Conservation (phyloP, 441 rosid genomes). For the Gossypium gossypioides region DNA sequence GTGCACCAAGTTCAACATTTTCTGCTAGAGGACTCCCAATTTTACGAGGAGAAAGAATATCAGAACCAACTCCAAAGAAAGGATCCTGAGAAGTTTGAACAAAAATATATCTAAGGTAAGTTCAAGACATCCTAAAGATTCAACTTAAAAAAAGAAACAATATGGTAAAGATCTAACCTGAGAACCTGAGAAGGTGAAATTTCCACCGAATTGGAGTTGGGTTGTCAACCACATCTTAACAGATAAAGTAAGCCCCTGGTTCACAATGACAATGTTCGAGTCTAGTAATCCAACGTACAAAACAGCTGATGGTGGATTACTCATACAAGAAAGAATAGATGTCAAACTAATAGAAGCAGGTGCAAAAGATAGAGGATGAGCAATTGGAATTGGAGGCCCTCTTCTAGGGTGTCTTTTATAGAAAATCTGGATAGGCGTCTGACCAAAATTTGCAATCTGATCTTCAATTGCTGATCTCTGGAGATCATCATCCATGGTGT, state of each 20-base stretch:
- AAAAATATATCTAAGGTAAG: slow-evolving; percentile 7
- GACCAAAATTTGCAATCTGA: slow-evolving; percentile 98
- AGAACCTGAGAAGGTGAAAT: slow-evolving; percentile 82
- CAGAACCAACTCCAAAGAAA: slow-evolving; percentile 91
- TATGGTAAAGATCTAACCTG: slow-evolving; percentile 69
- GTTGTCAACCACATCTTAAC: slow-evolving; percentile 96
- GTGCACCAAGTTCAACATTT: slow-evolving; percentile 72
- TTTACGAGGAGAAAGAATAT: slow-evolving; percentile 79
- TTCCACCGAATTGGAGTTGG: slow-evolving; percentile 87
- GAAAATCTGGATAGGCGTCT: slow-evolving; percentile 92
- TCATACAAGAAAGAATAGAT: slow-evolving; percentile 50
- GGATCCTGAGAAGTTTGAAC: slow-evolving; percentile 2
- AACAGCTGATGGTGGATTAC: slow-evolving; percentile 57
- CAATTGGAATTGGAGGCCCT: slow-evolving; percentile 96
- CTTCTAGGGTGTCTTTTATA: slow-evolving; percentile 93
- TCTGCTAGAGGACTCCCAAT: slow-evolving; percentile 85
- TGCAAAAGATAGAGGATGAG: slow-evolving; percentile 84
- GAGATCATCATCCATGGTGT: slow-evolving; percentile 83
- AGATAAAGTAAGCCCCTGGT: slow-evolving; percentile 82
- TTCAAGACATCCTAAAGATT: neutral
- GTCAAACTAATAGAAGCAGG: slow-evolving; percentile 86
- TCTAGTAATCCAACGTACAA: slow-evolving; percentile 63
- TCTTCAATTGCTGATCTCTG: slow-evolving; percentile 99
- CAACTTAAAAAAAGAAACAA: slow-evolving; percentile 22
- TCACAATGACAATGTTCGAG: slow-evolving; percentile 71